Conservation (phyloP, 371 early-diverging fungal genomes). For the Mucor mucedo region DNA sequence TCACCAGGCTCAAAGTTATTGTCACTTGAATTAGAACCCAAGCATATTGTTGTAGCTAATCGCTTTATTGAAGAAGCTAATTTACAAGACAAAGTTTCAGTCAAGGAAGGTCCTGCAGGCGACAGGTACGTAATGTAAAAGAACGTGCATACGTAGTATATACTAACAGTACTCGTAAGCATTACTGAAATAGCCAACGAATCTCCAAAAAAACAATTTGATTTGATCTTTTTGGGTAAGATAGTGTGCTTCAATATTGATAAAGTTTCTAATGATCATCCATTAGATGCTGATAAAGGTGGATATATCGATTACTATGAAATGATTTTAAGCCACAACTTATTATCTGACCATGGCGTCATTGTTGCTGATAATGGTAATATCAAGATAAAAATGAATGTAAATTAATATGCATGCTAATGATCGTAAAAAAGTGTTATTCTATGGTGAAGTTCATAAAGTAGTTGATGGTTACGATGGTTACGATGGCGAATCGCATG, state of each 20-base stretch:
- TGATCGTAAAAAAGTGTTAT: constrained; percentile 31
- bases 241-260: neutral
- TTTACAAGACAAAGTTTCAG: constrained; percentile 22
- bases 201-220: constrained; percentile 33
- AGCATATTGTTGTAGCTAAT: constrained; percentile 45
- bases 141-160: neutral
- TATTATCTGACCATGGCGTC: constrained; percentile 55
- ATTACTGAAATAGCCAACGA: constrained; percentile 4
- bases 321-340: constrained; percentile 50
- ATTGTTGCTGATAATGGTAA: constrained; percentile 66
- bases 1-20: constrained; percentile 29
- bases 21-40: constrained; percentile 53
- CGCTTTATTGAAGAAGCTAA: constrained; percentile 34
- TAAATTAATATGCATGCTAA: neutral
- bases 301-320: constrained; percentile 61
- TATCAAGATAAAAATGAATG: neutral
- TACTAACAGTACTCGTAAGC: constrained; percentile 1
- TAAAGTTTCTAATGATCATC: neutral
- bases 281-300: constrained; percentile 67
- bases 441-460: constrained; percentile 48
- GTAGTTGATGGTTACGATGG: constrained; percentile 23
- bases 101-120: constrained; percentile 33
- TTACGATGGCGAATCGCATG: neutral
- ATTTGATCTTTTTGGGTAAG: constrained; percentile 63
- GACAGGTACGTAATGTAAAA: constrained; percentile 32